Base-by-base conservation (phyloP, 768 basidiomycete species). In the Hericium alpestre region DNA sequence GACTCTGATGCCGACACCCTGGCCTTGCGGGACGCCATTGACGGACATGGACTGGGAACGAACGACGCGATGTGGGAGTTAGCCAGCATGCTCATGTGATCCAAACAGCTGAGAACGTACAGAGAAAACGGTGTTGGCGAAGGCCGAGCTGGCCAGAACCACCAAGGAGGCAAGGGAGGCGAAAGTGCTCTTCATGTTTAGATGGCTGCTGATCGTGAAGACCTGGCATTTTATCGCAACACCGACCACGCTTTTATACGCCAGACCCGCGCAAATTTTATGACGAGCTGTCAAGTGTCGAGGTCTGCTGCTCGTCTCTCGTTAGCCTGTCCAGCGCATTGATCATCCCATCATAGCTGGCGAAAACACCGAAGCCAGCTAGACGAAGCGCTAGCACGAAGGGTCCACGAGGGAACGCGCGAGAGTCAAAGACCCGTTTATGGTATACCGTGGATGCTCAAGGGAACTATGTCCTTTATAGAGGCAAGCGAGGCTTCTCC, bases 21-120 rank as follows among this genome's bases (percentile, higher is more conserved):
- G 73, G 8, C 76, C 77, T 66, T 77, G 73, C 58, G 70, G 71
- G 13, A 74, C 78, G 15, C 79, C 79, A 60, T 81, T 80, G 49
- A 81, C 76, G 58, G 73, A 77, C 38, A 79, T 57, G 65, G 79
- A 71, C 74, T 77, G 55, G 3, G 20, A 46, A 10, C 15, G 20
- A 46, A 13, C n/a, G 49, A 8, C 27, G 11, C 15, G 15, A 37
- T 37, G 15, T 10, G 49, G 11, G 10, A 37, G 27, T 25, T 16
- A 23, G 11, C 7, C 27, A n/a, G 13, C 23, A 46, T 18, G 20
- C 43, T 20, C 43, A 18, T 46, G 43, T 7, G n/a, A 46, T 15
- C 43, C 43, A 20, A 20, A 15, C 43, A 13, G 15, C 8, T 8
- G 16, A 46, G 10, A 8, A 16, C 43, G n/a, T 15, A 46, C 43